These are phyloP conservation scores for Naganishia friedmannii DNA, from an alignment of 768 basidiomycete species.

Conservation along the genomic window DNA sequence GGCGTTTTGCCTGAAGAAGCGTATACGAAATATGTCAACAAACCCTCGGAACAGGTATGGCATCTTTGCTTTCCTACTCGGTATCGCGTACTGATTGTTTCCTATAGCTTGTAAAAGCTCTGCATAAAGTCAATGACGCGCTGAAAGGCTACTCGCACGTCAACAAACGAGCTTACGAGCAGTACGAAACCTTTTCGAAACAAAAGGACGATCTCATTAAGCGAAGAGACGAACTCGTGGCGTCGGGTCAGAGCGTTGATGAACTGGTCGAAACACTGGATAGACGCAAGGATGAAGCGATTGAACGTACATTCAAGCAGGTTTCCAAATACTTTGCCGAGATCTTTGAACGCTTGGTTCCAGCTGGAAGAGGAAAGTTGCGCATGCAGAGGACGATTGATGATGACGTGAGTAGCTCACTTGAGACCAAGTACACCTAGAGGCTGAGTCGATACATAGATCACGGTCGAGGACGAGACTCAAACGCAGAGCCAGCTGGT, in stretches of 20 bases:
- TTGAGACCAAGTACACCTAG: too few species aligned
- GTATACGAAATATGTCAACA: constrained; percentile 86
- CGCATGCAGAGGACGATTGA: constrained; percentile 91
- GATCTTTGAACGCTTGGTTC: constrained; percentile 93
- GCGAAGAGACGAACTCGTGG: constrained; percentile 86
- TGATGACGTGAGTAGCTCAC: constrained; percentile 43
- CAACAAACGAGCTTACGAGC: constrained; percentile 99
- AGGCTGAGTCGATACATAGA: constrained; percentile 5
- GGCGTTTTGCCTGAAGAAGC: constrained; percentile 97
- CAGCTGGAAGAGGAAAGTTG: constrained; percentile 81
- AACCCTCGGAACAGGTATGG: constrained; percentile 79
- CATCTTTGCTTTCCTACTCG: background rate
- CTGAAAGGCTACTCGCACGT: constrained; percentile 96
- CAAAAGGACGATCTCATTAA: constrained; percentile 86
- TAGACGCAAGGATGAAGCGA: constrained; percentile 96
- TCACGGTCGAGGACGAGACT: constrained; percentile 20
- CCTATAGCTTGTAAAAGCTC: constrained; percentile 77
- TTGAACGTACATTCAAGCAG: constrained; percentile 96
- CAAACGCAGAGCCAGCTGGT: constrained; percentile 22
- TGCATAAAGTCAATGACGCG: constrained; percentile 87
- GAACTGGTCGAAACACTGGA: constrained; percentile 91
- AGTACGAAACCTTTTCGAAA: constrained; percentile 96
- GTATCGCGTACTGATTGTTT: constrained; percentile 3
- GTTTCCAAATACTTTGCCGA: constrained; percentile 96
- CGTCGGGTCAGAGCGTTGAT: constrained; percentile 81